phyloP scores from a whole-genome alignment of 257 asterid species.

The Nicotiana sylvestris region DNA sequence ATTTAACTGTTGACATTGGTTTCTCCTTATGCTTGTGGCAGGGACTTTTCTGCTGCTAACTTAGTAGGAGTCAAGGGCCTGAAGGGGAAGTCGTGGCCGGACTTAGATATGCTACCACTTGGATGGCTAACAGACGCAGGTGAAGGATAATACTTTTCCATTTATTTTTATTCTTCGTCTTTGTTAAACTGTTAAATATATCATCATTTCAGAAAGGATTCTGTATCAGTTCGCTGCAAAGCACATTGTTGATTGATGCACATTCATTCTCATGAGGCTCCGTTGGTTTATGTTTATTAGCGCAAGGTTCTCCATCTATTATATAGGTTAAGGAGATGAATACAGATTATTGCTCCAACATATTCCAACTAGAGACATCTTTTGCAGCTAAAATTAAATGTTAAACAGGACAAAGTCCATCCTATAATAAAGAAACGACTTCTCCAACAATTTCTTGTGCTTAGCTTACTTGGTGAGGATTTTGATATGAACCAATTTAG shows the following conservation, averaged over 20 bases:
- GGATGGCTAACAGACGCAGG: conserved; percentile 90
- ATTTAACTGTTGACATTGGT: not conserved
- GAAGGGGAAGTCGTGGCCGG: conserved; percentile 94
- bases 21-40: conserved; percentile 14
- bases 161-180: not conserved
- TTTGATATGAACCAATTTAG: not conserved
- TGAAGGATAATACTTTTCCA: conserved; percentile 15
- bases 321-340: not conserved
- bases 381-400: not conserved
- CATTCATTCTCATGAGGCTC: not conserved
- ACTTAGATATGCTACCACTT: conserved; percentile 93
- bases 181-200: not conserved
- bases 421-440: not conserved
- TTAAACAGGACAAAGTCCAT: not conserved
- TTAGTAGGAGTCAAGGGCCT: conserved; percentile 78
- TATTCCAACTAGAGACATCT: not conserved
- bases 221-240: not conserved
- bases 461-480: conserved; percentile 2
- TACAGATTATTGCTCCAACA: not conserved
- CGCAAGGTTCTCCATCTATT: not conserved
- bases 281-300: not conserved
- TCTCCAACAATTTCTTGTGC: conserved; percentile 1
- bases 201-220: not conserved
- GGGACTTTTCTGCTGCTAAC: conserved; percentile 73
- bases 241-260: not conserved